Conservation (phyloP, 2,329 filamentous ascomycete genomes). For the Aaosphaeria pasadenensis region DNA sequence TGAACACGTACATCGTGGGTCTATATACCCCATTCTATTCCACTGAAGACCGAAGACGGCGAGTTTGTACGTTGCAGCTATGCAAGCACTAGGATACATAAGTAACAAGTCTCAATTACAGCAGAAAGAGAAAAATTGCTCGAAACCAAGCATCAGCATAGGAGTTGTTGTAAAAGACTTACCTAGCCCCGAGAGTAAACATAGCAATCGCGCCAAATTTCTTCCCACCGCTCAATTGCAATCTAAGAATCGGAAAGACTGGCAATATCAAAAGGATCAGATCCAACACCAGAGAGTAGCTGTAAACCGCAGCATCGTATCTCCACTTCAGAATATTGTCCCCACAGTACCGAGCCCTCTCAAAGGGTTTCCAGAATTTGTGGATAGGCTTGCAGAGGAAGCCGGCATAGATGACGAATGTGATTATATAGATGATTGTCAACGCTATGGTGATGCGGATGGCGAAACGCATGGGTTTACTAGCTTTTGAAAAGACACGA, state of each 20-base stretch:
- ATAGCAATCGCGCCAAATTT: slow-evolving; percentile 9
- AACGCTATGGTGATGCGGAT: slow-evolving; percentile 11
- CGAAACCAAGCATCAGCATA: too few relatives aligned
- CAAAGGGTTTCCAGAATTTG: slow-evolving; percentile 13
- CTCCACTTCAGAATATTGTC: slow-evolving; percentile 6
- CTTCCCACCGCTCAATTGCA: slow-evolving; percentile 16
- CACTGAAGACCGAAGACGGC: too few relatives aligned
- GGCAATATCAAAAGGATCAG: slow-evolving; percentile 19
- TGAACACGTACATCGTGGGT: slow-evolving; percentile 13
- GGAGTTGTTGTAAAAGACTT: not conserved
- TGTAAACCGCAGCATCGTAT: slow-evolving; percentile 19
- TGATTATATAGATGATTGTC: slow-evolving; percentile 14
- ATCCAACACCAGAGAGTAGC: slow-evolving; percentile 20
- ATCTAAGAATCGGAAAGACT: slow-evolving; percentile 12
- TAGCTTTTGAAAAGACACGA: slow-evolving; percentile 14
- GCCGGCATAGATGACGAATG: slow-evolving; percentile 16
- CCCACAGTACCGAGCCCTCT: slow-evolving; percentile 12
- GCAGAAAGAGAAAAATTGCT: too few relatives aligned
- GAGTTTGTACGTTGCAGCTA: too few relatives aligned
- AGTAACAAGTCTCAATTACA: too few relatives aligned
- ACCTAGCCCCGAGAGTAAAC: slow-evolving; percentile 4
- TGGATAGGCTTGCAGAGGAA: slow-evolving; percentile 18
- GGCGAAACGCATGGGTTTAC: not conserved
- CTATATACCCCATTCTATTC: not conserved
- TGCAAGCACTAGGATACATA: too few relatives aligned